Evolutionary conservation across 75 land plant species (phyloP), one percentile per base, ranked within the genome.

Genomic region (Pinus albicaulis): DNA sequence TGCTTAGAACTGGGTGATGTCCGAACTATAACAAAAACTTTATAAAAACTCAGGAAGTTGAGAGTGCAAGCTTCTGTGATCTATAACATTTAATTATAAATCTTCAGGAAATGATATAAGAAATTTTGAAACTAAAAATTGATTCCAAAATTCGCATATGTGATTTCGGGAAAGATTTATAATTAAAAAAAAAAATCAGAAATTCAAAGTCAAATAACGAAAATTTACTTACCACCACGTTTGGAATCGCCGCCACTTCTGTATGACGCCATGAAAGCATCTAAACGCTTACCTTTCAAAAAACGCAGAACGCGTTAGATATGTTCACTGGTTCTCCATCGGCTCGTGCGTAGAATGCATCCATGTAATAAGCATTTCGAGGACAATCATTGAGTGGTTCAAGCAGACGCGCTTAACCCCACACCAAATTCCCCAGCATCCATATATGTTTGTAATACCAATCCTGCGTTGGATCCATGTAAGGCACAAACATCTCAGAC

Each of bases 401-500:
- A 15, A 91, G 82, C n/a, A 12, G 73, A n/a, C 6, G 90, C 73
- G 22, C 41, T 56, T 2, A 76, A 57, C 11, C 92, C 92, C 41
- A 85, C 48, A 5, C 88, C 90, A 34, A 60, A 91, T 72, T 91
- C 93, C 7, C 93, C 93, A 3, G 55, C 82, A 66, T 88, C 90
- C 25, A 88, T 77, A 64, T 73, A 91, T 0, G 87, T 71, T 77
- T 74, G 68, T 66, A 88, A 79, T 83, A 91, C 93, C 93, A 91
- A 20, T 82, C 93, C 20, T 85, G 82, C 0, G 82, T 74, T 64
- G 86, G 80, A 68, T 90, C 89, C 86, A 88, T 86, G 81, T 92
- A 90, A 10, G 95, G 92, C 15, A 92, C 87, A 69, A 86, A 90
- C 7, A 90, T 60, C 86, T 90, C 94, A 1, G 88, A 89, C 7